These are phyloP conservation scores for Globisporangium iwayamae DNA, from an alignment of 352 stramenopile species.

Conservation along the genomic window DNA sequence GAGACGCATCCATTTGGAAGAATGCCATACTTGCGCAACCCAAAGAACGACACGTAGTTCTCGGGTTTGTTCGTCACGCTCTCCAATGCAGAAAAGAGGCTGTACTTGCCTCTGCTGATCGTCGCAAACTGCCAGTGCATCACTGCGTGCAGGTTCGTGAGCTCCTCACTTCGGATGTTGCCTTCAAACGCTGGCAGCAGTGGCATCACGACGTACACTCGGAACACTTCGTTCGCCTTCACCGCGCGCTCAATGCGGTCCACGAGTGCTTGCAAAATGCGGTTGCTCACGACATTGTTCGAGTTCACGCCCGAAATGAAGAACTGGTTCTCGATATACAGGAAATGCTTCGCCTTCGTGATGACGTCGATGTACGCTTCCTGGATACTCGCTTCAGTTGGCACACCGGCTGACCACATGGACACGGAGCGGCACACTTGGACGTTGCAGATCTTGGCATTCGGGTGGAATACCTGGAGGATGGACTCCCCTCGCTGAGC, in stretches of 20 bases:
- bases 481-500: conserved; percentile 63
- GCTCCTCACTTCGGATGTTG: conserved; percentile 77
- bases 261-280: conserved; percentile 78
- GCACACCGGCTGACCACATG: conserved; percentile 84
- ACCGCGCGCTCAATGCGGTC: conserved; percentile 79
- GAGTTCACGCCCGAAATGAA: conserved; percentile 85
- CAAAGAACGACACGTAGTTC: conserved; percentile 82
- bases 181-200: conserved; percentile 80
- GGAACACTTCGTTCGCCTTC: conserved; percentile 67
- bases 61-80: conserved; percentile 62
- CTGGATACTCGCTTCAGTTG: conserved; percentile 81
- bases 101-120: conserved; percentile 78
- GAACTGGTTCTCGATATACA: conserved; percentile 95
- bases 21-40: conserved; percentile 80
- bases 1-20: conserved; percentile 72
- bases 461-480: conserved; percentile 64
- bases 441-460: conserved; percentile 70
- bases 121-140: conserved; percentile 90
- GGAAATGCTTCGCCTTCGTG: conserved; percentile 68
- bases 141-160: conserved; percentile 82
- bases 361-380: conserved; percentile 84
- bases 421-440: conserved; percentile 84
- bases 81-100: conserved; percentile 66
- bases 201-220: conserved; percentile 85
- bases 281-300: conserved; percentile 77